These are phyloP conservation scores for Pilasporangium apinafurcum DNA, from an alignment of 352 stramenopile genomes.

Conservation along the genomic window DNA sequence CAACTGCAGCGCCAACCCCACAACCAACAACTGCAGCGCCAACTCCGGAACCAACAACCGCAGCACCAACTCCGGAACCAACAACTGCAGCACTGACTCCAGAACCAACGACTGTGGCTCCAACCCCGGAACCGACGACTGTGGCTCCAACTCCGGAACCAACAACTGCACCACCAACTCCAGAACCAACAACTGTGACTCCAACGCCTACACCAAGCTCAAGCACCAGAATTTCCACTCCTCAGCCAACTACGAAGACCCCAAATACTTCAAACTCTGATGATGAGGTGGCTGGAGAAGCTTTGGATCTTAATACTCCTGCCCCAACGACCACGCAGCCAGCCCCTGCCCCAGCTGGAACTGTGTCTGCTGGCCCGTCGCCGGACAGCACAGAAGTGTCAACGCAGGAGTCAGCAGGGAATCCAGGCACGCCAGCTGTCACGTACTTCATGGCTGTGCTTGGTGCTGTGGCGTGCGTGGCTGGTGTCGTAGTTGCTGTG, in stretches of 20 bases:
- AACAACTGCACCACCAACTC: slow-evolving; percentile 2
- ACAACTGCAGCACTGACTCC: slow-evolving; percentile 1
- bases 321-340: neutral
- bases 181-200: slow-evolving; percentile 1
- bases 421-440: neutral
- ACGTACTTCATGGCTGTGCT: slow-evolving; percentile 8
- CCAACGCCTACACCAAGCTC: slow-evolving; percentile 1
- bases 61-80: neutral
- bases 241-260: slow-evolving; percentile 1
- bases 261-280: neutral
- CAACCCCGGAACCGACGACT: slow-evolving; percentile 2
- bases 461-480: slow-evolving; percentile 8
- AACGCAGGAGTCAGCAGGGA: neutral
- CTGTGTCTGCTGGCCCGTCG: neutral
- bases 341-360: neutral
- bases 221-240: slow-evolving; percentile 1
- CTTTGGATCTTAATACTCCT: neutral
- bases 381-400: neutral
- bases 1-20: slow-evolving; percentile 5
- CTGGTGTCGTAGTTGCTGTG: slow-evolving; percentile 8
- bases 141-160: slow-evolving; percentile 1
- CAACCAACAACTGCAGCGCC: slow-evolving; percentile 6
- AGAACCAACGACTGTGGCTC: slow-evolving; percentile 1
- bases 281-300: neutral
- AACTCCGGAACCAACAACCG: neutral